Evolutionary conservation across 2,329 filamentous ascomycete genomes (phyloP).

Genomic region (Neofusicoccum umdonicola): DNA sequence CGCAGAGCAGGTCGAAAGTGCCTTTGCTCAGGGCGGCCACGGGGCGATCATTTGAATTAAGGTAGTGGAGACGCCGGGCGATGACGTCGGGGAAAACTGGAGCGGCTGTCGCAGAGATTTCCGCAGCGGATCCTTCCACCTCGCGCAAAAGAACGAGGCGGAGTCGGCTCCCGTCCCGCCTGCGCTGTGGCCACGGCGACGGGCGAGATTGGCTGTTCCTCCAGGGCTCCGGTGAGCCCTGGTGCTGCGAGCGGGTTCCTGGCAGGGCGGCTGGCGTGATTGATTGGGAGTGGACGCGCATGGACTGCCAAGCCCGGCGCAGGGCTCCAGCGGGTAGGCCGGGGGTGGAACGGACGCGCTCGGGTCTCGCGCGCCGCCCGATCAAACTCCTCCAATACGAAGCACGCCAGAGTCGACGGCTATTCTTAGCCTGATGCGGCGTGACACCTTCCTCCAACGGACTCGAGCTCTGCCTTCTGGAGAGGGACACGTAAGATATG

Average conservation of each 20-base stretch:
- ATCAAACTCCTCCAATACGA: constrained; percentile 1
- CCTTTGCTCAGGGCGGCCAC: not conserved
- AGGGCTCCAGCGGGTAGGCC: not conserved
- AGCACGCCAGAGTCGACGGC: not conserved
- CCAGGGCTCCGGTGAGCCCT: no score
- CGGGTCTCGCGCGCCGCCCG: not conserved
- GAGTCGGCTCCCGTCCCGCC: no score
- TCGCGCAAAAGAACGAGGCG: not conserved
- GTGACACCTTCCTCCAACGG: not conserved
- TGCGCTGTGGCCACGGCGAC: no score
- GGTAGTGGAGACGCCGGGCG: not conserved
- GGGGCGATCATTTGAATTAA: constrained; percentile 7
- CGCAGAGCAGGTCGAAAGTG: not conserved
- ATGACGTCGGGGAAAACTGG: constrained; percentile 11
- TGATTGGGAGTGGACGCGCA: constrained; percentile 4
- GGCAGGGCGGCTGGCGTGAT: not conserved
- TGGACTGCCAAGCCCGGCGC: not conserved
- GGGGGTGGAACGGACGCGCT: not conserved
- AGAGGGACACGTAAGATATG: no score
- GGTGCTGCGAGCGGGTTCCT: no score
- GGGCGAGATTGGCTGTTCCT: no score
- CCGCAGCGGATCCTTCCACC: not conserved
- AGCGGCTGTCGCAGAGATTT: not conserved
- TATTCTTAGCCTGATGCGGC: constrained; percentile 2
- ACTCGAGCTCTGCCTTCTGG: no score